Percentiles rank a stretch among this genome's conserved stretches.
Evolutionary conservation across 495 filamentous ascomycete genomes (phyloP).

Genomic region (Pyrenula aspistea): DNA sequence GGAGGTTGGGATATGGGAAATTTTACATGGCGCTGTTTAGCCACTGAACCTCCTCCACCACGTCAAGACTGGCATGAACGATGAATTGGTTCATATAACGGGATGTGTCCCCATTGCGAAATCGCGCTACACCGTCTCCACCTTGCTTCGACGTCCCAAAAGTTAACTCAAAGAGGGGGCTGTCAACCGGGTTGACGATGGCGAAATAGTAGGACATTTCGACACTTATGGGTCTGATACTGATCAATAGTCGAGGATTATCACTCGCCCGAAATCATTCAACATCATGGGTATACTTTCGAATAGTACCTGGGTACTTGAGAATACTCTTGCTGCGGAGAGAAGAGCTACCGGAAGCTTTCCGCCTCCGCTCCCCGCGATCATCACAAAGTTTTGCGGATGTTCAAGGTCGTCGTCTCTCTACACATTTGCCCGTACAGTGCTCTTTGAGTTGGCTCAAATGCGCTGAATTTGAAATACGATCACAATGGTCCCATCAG

Average conservation of each 20-base stretch:
- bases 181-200: constrained; percentile 72
- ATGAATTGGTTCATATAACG: constrained; percentile 96
- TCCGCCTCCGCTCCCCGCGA: background rate
- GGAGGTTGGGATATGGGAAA: constrained; percentile 1
- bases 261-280: no score
- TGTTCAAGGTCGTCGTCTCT: no score
- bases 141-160: constrained; percentile 92
- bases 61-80: constrained; percentile 81
- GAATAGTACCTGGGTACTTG: no score
- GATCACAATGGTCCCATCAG: no score
- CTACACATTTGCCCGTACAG: no score
- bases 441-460: no score
- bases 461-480: no score
- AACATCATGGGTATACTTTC: no score
- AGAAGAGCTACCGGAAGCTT: background rate
- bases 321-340: no score
- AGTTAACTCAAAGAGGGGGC: constrained; percentile 78
- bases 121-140: constrained; percentile 77
- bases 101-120: constrained; percentile 67
- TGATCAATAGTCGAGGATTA: no score
- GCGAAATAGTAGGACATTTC: constrained; percentile 77
- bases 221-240: no score
- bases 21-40: constrained; percentile 60
- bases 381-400: no score
- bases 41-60: constrained; percentile 95